A percentile compares a stretch with the other conserved stretches of the same genome.
Evolutionary conservation across 192 early-diverging fungal species (phyloP).

Genomic region (Coemansia sp.): DNA sequence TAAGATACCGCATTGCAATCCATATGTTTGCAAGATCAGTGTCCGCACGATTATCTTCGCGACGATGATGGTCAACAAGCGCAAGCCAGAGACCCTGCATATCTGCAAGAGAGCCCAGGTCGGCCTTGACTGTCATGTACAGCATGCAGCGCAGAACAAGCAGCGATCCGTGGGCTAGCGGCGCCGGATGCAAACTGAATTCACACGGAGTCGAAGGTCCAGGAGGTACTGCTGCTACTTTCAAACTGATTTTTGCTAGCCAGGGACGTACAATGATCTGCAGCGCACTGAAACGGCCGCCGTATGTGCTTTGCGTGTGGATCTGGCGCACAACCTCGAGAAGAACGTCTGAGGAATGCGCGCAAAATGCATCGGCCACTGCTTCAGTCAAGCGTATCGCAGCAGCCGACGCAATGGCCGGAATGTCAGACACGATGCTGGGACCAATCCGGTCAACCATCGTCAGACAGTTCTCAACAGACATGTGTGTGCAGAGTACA

Average conservation of each 20-base stretch:
- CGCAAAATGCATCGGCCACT: conserved; percentile 31
- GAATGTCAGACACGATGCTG: conserved; percentile 45
- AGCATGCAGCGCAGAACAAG: conserved; percentile 51
- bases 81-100: conserved; percentile 47
- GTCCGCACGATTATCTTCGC: neutral
- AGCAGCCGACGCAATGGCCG: conserved; percentile 32
- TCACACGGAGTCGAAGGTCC: neutral
- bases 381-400: conserved; percentile 17
- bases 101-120: conserved; percentile 14
- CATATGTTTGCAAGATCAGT: conserved; percentile 22
- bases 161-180: conserved; percentile 38
- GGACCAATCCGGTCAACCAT: conserved; percentile 43
- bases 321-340: conserved; percentile 46
- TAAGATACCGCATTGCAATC: conserved; percentile 36
- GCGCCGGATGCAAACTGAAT: conserved; percentile 19
- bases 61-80: conserved; percentile 13
- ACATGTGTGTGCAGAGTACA: conserved; percentile 28
- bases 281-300: conserved; percentile 14
- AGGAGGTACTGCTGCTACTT: neutral
- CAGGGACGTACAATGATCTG: conserved; percentile 28
- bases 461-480: conserved; percentile 13
- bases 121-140: conserved; percentile 32
- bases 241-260: conserved; percentile 37
- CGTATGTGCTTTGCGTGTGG: conserved; percentile 22
- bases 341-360: conserved; percentile 21